Evolutionary conservation across 257 asterid genomes (phyloP).

Genomic region (Jacaranda copaia): DNA sequence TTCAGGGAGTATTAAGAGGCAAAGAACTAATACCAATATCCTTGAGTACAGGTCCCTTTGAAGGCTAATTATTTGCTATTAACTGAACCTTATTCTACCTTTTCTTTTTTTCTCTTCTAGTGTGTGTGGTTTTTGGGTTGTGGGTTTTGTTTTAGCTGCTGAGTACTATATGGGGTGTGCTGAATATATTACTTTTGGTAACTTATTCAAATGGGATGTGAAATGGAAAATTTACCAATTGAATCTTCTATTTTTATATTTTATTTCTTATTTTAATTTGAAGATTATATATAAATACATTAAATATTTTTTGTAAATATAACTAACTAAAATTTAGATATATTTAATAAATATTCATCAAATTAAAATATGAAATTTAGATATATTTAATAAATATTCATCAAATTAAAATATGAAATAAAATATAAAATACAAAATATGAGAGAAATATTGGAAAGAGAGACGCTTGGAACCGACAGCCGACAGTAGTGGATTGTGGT

Average conservation of each 20-base stretch:
- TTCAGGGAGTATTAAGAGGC: conserved; percentile 73
- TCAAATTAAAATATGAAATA: no score
- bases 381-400: no score
- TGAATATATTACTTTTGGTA: conserved; percentile 23
- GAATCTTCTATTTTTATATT: no score
- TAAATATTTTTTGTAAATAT: no score
- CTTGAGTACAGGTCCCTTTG: conserved; percentile 56
- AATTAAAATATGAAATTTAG: no score
- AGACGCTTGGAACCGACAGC: background rate
- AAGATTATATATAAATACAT: no score
- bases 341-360: no score
- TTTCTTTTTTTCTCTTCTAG: background rate
- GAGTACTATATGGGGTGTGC: conserved; percentile 16
- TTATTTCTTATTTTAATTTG: no score
- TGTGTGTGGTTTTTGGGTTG: conserved; percentile 43
- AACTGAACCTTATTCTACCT: background rate
- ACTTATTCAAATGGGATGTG: background rate
- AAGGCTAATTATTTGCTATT: background rate
- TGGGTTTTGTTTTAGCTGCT: conserved; percentile 28
- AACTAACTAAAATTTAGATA: no score
- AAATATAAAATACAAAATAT: no score
- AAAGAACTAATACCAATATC: conserved; percentile 60
- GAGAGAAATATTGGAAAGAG: background rate
- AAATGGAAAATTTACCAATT: background rate
- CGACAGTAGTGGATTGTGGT: conserved; percentile 24